These are phyloP conservation scores for Metarhizium album DNA, from an alignment of 2,329 filamentous ascomycete genomes.

Conservation along the genomic window DNA sequence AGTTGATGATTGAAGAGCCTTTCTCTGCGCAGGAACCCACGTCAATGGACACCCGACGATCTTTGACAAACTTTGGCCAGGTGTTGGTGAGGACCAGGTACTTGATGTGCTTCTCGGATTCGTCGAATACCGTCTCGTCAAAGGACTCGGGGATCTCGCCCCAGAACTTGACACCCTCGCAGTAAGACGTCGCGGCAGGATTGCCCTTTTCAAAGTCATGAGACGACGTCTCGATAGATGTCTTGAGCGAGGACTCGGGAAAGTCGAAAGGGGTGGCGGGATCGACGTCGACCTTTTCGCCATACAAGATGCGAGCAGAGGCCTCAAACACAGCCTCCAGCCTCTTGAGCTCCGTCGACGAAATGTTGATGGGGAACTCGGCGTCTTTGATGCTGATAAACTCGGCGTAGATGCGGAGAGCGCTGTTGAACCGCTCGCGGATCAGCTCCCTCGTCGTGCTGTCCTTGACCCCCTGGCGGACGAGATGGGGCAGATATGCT, in stretches of 20 bases:
- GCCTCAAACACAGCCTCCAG: conserved; percentile 46
- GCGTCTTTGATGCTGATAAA: conserved; percentile 50
- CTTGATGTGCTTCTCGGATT: conserved; percentile 49
- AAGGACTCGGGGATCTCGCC: conserved; percentile 39
- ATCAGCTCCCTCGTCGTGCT: conserved; percentile 18
- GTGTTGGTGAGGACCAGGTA: conserved; percentile 59
- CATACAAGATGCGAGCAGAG: conserved; percentile 32
- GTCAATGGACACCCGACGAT: conserved; percentile 18
- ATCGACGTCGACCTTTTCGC: conserved; percentile 24
- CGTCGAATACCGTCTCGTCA: conserved; percentile 43
- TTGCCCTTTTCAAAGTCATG: not conserved
- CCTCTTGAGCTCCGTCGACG: conserved; percentile 37
- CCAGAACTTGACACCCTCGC: conserved; percentile 17
- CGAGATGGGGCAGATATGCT: conserved; percentile 17
- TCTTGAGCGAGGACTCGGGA: not conserved
- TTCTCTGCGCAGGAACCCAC: conserved; percentile 8
- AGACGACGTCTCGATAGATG: not conserved
- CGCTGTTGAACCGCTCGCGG: conserved; percentile 43
- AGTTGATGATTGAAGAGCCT: conserved; percentile 3
- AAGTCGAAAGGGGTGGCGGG: conserved; percentile 28
- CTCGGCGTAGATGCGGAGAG: conserved; percentile 49
- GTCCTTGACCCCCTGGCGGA: conserved; percentile 12
- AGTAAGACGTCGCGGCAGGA: not conserved
- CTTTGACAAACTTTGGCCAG: conserved; percentile 47
- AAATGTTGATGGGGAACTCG: conserved; percentile 55